Percentiles rank a stretch among this genome's conserved stretches.
Conservation (phyloP, 768 basidiomycete species). For the Lactifluus piperatus region DNA sequence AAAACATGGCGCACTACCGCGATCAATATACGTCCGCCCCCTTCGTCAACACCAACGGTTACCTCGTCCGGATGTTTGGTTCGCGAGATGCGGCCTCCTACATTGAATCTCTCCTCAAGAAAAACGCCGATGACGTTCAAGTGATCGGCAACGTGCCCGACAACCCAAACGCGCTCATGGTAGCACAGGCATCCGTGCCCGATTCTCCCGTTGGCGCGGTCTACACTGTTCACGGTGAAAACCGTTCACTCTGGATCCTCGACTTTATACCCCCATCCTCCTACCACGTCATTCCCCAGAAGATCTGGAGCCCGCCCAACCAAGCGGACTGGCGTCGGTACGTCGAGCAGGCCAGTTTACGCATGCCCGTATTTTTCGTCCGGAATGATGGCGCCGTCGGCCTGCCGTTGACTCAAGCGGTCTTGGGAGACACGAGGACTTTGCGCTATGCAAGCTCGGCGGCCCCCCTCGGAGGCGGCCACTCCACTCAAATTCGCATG, state of each 20-base stretch:
- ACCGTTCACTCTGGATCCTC: conserved; percentile 4
- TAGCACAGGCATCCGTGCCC: neutral
- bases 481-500: conserved; percentile 16
- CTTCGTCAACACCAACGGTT: neutral
- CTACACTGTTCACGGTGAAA: too few relatives aligned
- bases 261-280: neutral
- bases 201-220: neutral
- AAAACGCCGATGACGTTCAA: neutral
- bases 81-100: conserved; percentile 5
- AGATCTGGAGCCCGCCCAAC: conserved; percentile 13
- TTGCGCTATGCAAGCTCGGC: neutral
- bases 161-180: conserved; percentile 4
- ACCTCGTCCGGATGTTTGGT: conserved; percentile 13
- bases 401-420: neutral
- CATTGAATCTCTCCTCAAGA: conserved; percentile 12
- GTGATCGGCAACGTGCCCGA: conserved; percentile 5
- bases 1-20: too few relatives aligned
- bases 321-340: conserved; percentile 18
- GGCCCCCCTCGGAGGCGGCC: conserved; percentile 11
- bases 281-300: conserved; percentile 3
- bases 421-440: neutral
- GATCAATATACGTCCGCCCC: neutral
- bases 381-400: conserved; percentile 8
- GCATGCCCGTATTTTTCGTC: conserved; percentile 15
- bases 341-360: conserved; percentile 10